phyloP scores from a whole-genome alignment of 2,329 filamentous ascomycete genomes.

The Pestalotiopsis fici region DNA sequence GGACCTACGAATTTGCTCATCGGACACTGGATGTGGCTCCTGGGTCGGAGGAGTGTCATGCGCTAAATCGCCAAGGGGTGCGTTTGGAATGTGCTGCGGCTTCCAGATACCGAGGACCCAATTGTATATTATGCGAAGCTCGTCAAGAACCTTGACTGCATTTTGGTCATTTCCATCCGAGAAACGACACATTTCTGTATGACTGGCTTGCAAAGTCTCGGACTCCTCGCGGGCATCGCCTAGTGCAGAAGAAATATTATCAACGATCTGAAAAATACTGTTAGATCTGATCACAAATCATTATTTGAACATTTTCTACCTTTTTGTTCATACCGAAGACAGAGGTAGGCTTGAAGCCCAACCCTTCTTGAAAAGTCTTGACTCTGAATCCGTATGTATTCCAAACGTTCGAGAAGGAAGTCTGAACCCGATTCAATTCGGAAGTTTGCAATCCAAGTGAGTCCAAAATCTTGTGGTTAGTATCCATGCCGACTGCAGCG shows the following conservation, averaged over 20 bases:
- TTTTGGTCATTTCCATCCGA: not conserved
- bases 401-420: constrained; percentile 16
- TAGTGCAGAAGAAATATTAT: constrained; percentile 15
- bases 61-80: no score
- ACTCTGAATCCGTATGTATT: constrained; percentile 14
- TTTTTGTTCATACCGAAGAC: constrained; percentile 13
- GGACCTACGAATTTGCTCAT: no score
- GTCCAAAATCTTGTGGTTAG: constrained; percentile 6
- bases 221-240: constrained; percentile 16
- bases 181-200: constrained; percentile 18
- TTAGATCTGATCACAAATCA: no score
- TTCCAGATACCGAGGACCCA: no score
- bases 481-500: no score
- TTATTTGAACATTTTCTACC: not conserved
- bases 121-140: no score
- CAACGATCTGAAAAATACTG: constrained; percentile 4
- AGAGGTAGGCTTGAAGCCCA: constrained; percentile 12
- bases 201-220: constrained; percentile 18
- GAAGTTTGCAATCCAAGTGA: constrained; percentile 11
- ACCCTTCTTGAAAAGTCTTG: constrained; percentile 20
- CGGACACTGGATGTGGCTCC: no score
- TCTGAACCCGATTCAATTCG: constrained; percentile 16
- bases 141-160: not conserved
- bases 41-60: no score
- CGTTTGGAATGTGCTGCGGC: no score